Evolutionary conservation across 2,329 filamentous ascomycete species (phyloP).

Genomic region (Ascochyta rabiei): DNA sequence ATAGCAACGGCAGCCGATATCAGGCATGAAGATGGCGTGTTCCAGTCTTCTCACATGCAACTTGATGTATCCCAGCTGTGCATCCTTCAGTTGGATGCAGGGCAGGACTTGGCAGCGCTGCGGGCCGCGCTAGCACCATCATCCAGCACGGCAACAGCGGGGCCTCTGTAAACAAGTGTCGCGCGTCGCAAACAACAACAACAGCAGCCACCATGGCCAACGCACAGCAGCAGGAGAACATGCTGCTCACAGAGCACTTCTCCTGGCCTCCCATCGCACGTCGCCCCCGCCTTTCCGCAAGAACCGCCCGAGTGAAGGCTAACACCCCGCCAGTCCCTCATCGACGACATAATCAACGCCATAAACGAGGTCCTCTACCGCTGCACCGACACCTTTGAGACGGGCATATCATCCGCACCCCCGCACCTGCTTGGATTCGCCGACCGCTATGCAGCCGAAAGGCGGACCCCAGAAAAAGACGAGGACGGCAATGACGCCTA

Average conservation of each 20-base stretch:
- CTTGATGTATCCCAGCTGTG: not conserved
- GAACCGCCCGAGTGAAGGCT: not conserved
- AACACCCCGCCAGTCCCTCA: constrained; percentile 68
- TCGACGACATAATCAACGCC: constrained; percentile 98
- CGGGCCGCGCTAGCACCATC: constrained; percentile 6
- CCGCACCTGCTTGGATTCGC: constrained; percentile 83
- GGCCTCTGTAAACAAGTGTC: constrained; percentile 28
- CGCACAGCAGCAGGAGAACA: constrained; percentile 54
- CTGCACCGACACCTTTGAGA: constrained; percentile 86
- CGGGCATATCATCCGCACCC: constrained; percentile 74
- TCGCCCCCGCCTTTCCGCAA: not conserved
- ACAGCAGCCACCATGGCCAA: constrained; percentile 47
- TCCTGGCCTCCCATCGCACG: constrained; percentile 89
- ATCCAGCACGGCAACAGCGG: constrained; percentile 20
- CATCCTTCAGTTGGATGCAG: no score
- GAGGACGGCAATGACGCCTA: constrained; percentile 52
- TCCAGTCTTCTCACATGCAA: not conserved
- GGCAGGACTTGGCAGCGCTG: not conserved
- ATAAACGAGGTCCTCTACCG: constrained; percentile 93
- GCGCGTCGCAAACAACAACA: constrained; percentile 31
- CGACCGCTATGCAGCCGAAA: constrained; percentile 54
- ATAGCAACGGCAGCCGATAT: not conserved
- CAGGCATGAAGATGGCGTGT: not conserved
- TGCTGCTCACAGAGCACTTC: constrained; percentile 91
- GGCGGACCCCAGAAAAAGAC: constrained; percentile 51